Evolutionary conservation across 768 basidiomycete genomes (phyloP), one percentile per base, ranked within the genome.

Genomic region (Suillus tomentosus): DNA sequence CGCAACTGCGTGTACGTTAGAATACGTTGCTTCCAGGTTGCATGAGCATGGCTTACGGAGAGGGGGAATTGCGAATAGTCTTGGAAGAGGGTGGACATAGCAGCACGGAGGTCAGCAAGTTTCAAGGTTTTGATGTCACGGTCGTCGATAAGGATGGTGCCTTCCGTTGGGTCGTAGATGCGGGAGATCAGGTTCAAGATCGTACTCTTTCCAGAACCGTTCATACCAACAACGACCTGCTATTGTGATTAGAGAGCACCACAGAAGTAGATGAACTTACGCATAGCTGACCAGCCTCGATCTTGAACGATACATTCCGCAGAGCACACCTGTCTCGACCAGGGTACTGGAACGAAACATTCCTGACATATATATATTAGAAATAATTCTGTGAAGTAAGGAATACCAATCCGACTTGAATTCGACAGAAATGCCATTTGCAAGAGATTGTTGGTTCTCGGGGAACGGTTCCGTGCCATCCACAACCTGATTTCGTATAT

Each of bases 181-280:
- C 92, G 85, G 22, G 85, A 76, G 39, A 89, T 82, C 54, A 93
- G 79, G 71, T 93, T 94, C 53, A 94, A 76, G 57, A 93, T 85
- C 1, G 91, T 93, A 71, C 88, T 90, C 76, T 93, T 94, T 3
- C 88, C 91, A 0, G 89, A 90, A 5, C 91, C 91, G 65, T 94
- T 94, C 37, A 80, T 81, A 4, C 91, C 92, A 2, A 93, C 89
- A 50, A 94, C 87, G 50, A 92, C 83, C 90, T 91, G 47, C 2
- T 13, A 7, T 7, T 5, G 53, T 34, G 34, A 27, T 55, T 31
- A 39, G 11, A 50, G 2, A 24, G 27, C 56, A 47, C 22, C 34
- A 3, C 10, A 14, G 56, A 39, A 40, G 19, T 37, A 19, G 55
- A 59, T 61, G 39, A 6, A 76, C 87, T 48, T 73, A 91, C 91